Evolutionary conservation across 1,284 basidiomycete species (phyloP), one percentile per base, ranked within the genome.

Genomic region (Ustilago cynodontis): DNA sequence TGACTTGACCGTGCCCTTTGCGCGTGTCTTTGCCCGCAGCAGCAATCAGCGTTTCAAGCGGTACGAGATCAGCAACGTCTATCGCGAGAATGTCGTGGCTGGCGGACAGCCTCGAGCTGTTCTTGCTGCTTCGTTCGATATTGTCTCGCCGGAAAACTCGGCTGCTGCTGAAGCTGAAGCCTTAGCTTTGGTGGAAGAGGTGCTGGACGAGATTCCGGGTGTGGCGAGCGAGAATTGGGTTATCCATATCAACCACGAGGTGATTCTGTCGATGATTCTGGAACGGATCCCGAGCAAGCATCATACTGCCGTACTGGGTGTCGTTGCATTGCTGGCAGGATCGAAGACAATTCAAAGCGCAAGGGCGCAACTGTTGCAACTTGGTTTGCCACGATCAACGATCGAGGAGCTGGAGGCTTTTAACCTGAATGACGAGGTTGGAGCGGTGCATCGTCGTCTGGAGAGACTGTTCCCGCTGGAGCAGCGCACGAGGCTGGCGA

Each of bases 1-100:
- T 63, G 84, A 86, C 56, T 65, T 82, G 1, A 88, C 95, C 14
- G 88, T 93, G 2, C 91, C 93, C 0, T 96, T 98, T 86, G 94
- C 95, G 10, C 89, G 94, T 52, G 88, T 93, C 45, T 94, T 94
- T 18, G 93, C 93, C 0, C 89, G 93, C 63, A 90, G 89, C 16
- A 90, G 90, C 53, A 89, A 91, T 55, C 90, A 90, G 77, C 88
- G 95, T 45, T 94, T 97, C 86, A 98, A 98, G 87, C 90, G 95
- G 18, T 97, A 93, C 87, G 92, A 94, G 86, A 91, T 96, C 52
- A 78, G 78, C 31, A 81, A 83, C 16, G 83, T 86, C 43, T 86
- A 83, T 53, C 82, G 86, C 22, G 82, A 83, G 41, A 86, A 86
- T 47, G 60, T 85, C 2, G 76, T 86, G 0, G 85, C 86, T 1